Evolutionary conservation across 495 filamentous ascomycete genomes (phyloP), one percentile per base, ranked within the genome.

Genomic region (Annulohypoxylon maeteangense): DNA sequence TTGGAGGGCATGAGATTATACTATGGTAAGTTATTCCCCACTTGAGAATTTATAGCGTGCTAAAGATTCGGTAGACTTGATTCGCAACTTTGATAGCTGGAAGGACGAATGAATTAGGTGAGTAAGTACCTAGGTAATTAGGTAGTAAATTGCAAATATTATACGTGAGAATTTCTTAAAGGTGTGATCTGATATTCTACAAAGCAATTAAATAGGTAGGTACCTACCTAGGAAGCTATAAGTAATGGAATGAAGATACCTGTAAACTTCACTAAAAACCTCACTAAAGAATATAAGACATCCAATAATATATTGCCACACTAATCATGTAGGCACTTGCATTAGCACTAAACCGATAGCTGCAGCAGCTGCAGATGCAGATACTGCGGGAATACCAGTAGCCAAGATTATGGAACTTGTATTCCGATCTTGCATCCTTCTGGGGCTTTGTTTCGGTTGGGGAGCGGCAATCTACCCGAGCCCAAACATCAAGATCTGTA

Each of bases 1-100:
- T 55, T 88, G 44, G 85, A 87, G 70, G 86, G 79, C 0, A 80
- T 87, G 60, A 84, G 82, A 74, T 74, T 86, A 25, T 87, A 86
- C 68, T 70, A 70, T 6, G 67, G 66, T 63, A 64, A 69, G 53
- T 11, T 32, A 40, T 20, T 31, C 22, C n/a, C 10, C 4, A 18
- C n/a, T 16, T 62, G 45, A 29, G 20, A 36, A 16, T 47, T 40
- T 44, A 22, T 20, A 1, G 7, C 0, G 7, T 58, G 36, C 59
- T 69, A 20, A 69, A 8, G 1, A 12, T 23, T 34, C 20, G 14
- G 45, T 12, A 69, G 66, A 70, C 20, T 64, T 70, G 14, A 70
- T 70, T n/a, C 67, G 67, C 6, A 70, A 70, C 18, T 70, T 70
- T 7, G 67, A 70, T 12, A 22, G 44, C 12, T 70, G 60, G 67